Evolutionary conservation across 768 basidiomycete species (phyloP), one percentile per base, ranked within the genome.

Genomic region (Trametes meyenii): DNA sequence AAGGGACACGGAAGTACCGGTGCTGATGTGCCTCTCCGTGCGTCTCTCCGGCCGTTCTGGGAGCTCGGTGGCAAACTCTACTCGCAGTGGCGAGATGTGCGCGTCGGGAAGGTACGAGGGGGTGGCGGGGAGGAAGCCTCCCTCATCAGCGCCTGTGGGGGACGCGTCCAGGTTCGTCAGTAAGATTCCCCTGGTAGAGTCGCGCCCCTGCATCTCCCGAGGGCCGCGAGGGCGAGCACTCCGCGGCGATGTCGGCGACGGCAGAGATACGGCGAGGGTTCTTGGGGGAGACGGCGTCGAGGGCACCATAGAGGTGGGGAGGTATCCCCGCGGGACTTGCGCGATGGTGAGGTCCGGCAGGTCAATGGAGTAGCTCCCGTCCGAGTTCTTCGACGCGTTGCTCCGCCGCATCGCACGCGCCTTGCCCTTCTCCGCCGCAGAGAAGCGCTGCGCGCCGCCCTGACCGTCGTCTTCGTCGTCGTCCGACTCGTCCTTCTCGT

Each of bases 361-460:
- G 24, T 66, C 67, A 60, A 72, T 72, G 19, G 71, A 65, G 60
- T 66, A 72, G 60, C 69, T 70, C 14, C 71, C 71, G 57, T 72
- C 69, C 46, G 71, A 72, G 67, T 72, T 72, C 63, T 70, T 69
- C 24, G 71, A 70, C 24, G 65, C 71, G 54, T 68, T 60, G 50
- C 68, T 58, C 50, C 29, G 55, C 45, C 67, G 61, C 36, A 50
- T 35, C 12, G 63, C 60, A 24, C 58, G 62, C 45, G 52, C 35
- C 52, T 67, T 64, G 21, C 68, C 67, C 52, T 60, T 65, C 46
- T 55, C 60, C 13, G 51, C 50, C 3, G 60, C 58, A 11, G 50
- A 58, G n/a, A 59, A 33, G 40, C 54, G 57, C 17, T 26, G 59
- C 60, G 23, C 54, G 36, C 33, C 55, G 11, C 35, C 63, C 14